These are phyloP conservation scores for Exophiala sideris DNA, from an alignment of 2,329 filamentous ascomycete genomes.

Conservation along the genomic window DNA sequence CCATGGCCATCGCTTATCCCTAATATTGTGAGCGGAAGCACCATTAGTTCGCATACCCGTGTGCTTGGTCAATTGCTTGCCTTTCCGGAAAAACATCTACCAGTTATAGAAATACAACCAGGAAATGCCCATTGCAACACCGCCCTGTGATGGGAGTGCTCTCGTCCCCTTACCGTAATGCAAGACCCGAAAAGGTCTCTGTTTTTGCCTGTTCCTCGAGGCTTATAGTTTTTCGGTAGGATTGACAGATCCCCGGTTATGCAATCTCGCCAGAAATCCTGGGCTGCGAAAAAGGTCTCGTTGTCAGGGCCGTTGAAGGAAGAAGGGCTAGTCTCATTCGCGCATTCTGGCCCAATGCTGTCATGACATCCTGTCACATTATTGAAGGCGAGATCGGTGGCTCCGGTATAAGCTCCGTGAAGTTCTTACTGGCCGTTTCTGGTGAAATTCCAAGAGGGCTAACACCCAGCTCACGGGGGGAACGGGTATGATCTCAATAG, in stretches of 20 bases:
- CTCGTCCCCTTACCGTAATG: too few relatives aligned
- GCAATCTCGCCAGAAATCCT: background rate
- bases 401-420: background rate
- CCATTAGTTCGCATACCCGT: too few relatives aligned
- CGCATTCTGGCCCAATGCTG: background rate
- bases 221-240: background rate
- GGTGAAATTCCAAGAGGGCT: background rate
- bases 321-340: background rate
- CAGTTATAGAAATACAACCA: too few relatives aligned
- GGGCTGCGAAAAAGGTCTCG: background rate
- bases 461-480: conserved; percentile 1
- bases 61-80: too few relatives aligned
- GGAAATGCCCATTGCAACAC: too few relatives aligned
- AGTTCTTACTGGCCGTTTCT: background rate
- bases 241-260: background rate
- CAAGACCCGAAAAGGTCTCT: too few relatives aligned
- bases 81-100: too few relatives aligned
- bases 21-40: too few relatives aligned
- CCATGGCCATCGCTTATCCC: too few relatives aligned
- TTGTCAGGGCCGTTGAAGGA: background rate
- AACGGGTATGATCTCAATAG: background rate
- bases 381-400: background rate
- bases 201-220: too few relatives aligned
- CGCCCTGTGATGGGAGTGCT: too few relatives aligned
- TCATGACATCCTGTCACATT: background rate